These are phyloP conservation scores for Aureoboletus auriporus DNA, from an alignment of 768 basidiomycete genomes.

Conservation along the genomic window DNA sequence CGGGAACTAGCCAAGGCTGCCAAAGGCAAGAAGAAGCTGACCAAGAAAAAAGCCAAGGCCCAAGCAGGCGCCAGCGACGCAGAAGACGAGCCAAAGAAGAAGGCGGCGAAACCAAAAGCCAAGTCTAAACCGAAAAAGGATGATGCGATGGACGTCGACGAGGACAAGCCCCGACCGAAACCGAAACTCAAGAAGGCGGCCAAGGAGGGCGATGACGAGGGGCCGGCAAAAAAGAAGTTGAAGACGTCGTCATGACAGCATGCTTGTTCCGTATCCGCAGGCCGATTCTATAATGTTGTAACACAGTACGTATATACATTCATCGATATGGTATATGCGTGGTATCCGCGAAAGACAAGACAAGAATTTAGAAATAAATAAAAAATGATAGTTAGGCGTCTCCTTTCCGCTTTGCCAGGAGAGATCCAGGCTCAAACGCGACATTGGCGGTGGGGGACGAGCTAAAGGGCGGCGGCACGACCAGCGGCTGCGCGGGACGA, in stretches of 20 bases:
- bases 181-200: slow-evolving; percentile 39
- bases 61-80: slow-evolving; percentile 41
- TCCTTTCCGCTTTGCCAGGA: slow-evolving; percentile 55
- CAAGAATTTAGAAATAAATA: not conserved
- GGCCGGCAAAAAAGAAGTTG: slow-evolving; percentile 72
- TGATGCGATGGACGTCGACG: slow-evolving; percentile 49
- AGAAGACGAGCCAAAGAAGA: slow-evolving; percentile 47
- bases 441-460: slow-evolving; percentile 31
- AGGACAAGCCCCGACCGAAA: slow-evolving; percentile 37
- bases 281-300: slow-evolving; percentile 19
- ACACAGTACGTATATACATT: slow-evolving; percentile 10
- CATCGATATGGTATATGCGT: slow-evolving; percentile 12
- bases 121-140: slow-evolving; percentile 40
- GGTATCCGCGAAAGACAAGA: slow-evolving; percentile 6
- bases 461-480: slow-evolving; percentile 42
- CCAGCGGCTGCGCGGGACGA: slow-evolving; percentile 44
- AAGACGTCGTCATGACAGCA: slow-evolving; percentile 46
- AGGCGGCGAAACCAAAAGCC: slow-evolving; percentile 39
- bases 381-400: slow-evolving; percentile 6
- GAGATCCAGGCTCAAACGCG: slow-evolving; percentile 73
- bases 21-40: slow-evolving; percentile 34
- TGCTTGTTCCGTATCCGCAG: no score
- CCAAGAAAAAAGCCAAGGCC: slow-evolving; percentile 42
- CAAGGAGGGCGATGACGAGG: slow-evolving; percentile 37
- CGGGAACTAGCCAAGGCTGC: slow-evolving; percentile 48